Base-by-base conservation (phyloP, 2,329 filamentous ascomycete species). In the Onygena corvina region DNA sequence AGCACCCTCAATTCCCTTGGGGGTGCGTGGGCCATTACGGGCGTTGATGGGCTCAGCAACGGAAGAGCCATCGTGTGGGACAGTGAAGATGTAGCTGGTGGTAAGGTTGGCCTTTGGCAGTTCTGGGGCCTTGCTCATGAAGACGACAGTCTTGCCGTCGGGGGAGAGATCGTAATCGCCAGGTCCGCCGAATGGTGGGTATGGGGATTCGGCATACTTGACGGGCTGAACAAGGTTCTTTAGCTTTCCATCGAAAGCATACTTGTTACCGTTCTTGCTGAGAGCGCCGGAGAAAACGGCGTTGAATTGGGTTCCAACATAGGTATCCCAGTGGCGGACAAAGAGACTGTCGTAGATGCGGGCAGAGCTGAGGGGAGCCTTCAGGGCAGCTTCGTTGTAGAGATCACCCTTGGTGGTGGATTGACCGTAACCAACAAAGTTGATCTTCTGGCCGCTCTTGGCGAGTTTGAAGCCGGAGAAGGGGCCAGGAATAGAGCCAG, bases 261-360 rank as follows among this genome's bases (percentile, higher is more conserved):
- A 63, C 69, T 70, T 55, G 65, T 56, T 21, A 52, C 52, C 55
- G 14, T 57, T 61, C 47, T 61, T 65, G 48, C 60, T 69, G 44
- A 92, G 63, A 3, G 76, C 75, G 27, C 81, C 81, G 25, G 86
- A 84, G 74, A 83, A 92, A 23, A 94, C 73, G 2, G 83, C 76
- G 58, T 81, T 83, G 53, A 76, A 79, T 58, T 85, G 81, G 40
- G 80, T 75, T 0, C 76, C 79, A 21, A 80, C 71, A 67, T 83
- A 93, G n/a, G 75, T 66, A 61, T 93, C 86, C 86, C 86, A 93
- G 60, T 93, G 85, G 11, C 86, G 77, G 23, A 86, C 84, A 59
- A 86, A 92, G 21, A 89, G 76, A 44, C 76, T 78, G 16, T 78
- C 79, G 64, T 92, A 92, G 18, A 87, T 75, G 58, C 77, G 81